These are phyloP conservation scores for Tremella mesenterica DNA, from an alignment of 768 basidiomycete genomes.

Conservation along the genomic window DNA sequence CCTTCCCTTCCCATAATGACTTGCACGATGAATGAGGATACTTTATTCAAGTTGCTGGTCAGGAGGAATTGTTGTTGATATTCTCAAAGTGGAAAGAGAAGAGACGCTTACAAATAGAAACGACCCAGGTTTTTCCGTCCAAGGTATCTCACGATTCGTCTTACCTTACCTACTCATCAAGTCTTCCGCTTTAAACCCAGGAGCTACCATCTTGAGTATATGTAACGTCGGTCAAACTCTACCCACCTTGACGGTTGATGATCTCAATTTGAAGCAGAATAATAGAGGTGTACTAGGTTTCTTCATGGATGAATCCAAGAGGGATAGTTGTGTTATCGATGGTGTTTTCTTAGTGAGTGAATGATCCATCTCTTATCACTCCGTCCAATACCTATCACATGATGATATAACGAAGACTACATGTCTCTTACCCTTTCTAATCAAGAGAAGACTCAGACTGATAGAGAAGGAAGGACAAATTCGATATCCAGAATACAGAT, in stretches of 20 bases:
- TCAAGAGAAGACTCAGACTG: too few species aligned
- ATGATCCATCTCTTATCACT: neutral
- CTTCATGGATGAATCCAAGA: neutral
- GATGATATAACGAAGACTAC: too few species aligned
- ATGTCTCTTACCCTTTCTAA: too few species aligned
- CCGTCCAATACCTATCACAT: too few species aligned
- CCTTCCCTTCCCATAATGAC: too few species aligned
- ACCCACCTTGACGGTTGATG: slow-evolving; percentile 9
- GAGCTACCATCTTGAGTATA: slow-evolving; percentile 14
- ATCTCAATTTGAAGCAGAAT: slow-evolving; percentile 14
- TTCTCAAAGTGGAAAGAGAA: too few species aligned
- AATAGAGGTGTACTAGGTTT: neutral
- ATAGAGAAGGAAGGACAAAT: too few species aligned
- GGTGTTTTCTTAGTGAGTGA: neutral
- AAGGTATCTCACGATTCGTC: slow-evolving; percentile 20
- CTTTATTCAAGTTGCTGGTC: slow-evolving; percentile 6
- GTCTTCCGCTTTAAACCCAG: neutral
- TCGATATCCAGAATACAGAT: neutral
- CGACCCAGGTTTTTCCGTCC: slow-evolving; percentile 15
- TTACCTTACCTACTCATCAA: slow-evolving; percentile 9
- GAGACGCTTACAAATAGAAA: too few species aligned
- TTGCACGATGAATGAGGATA: slow-evolving; percentile 8
- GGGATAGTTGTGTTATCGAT: neutral
- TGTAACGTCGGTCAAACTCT: slow-evolving; percentile 10
- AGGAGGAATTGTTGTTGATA: neutral